These are phyloP conservation scores for Jatropha multifida DNA, from an alignment of 441 rosid species.

Conservation along the genomic window DNA sequence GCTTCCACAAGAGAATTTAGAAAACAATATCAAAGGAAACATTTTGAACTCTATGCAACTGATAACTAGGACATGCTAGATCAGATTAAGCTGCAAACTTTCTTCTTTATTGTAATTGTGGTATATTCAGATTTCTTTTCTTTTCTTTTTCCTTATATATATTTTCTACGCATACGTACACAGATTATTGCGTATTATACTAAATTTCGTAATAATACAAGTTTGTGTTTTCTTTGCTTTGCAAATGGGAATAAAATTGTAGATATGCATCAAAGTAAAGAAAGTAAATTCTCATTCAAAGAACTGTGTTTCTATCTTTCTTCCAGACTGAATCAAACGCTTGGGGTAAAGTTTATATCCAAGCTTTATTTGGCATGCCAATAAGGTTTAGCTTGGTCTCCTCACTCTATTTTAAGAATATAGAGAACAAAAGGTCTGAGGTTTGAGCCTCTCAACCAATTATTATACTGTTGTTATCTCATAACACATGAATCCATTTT, in stretches of 20 bases:
- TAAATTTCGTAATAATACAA: neutral
- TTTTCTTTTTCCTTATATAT: neutral
- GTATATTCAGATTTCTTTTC: neutral
- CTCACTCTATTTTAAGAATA: too few species aligned
- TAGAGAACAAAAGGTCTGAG: too few species aligned
- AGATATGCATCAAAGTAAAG: neutral
- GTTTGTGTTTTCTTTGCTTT: neutral
- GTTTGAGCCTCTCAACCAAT: too few species aligned
- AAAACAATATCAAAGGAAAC: conserved; percentile 34
- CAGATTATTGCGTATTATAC: neutral
- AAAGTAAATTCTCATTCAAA: too few species aligned
- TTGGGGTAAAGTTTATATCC: too few species aligned
- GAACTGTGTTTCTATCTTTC: too few species aligned
- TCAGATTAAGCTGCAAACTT: conserved; percentile 1
- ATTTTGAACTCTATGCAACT: conserved; percentile 28
- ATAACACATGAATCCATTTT: too few species aligned
- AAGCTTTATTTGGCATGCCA: too few species aligned
- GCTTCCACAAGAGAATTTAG: conserved; percentile 48
- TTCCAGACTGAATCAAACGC: too few species aligned
- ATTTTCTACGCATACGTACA: neutral
- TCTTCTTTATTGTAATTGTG: neutral
- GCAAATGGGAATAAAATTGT: neutral
- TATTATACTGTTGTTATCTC: too few species aligned
- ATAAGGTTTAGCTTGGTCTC: too few species aligned
- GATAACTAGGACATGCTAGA: conserved; percentile 28